phyloP scores from a whole-genome alignment of 108 stramenopile species.

The Discostella stelligeroides region DNA sequence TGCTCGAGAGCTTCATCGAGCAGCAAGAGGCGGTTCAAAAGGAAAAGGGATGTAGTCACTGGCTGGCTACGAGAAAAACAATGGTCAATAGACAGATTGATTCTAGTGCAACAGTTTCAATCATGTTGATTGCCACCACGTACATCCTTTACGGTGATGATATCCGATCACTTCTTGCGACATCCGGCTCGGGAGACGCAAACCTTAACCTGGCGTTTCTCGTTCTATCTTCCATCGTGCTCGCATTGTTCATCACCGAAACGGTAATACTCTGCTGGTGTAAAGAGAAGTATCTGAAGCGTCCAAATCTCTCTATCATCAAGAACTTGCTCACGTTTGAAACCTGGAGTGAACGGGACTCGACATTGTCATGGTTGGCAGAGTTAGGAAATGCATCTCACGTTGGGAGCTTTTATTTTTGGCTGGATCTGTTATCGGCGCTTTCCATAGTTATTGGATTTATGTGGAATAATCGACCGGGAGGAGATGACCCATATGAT shows the following conservation, averaged over 20 bases:
- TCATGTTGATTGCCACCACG: slow-evolving; percentile 63
- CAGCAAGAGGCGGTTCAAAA: slow-evolving; percentile 8
- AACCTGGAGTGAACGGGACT: slow-evolving; percentile 11
- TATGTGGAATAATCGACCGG: slow-evolving; percentile 13
- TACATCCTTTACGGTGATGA: slow-evolving; percentile 69
- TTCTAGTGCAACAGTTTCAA: slow-evolving; percentile 20
- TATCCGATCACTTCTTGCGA: slow-evolving; percentile 40
- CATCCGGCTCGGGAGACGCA: slow-evolving; percentile 42
- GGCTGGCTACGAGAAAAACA: not conserved
- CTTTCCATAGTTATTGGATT: slow-evolving; percentile 63
- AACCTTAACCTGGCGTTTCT: slow-evolving; percentile 52
- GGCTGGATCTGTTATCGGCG: slow-evolving; percentile 72
- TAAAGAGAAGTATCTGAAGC: slow-evolving; percentile 36
- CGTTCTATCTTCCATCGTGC: slow-evolving; percentile 50
- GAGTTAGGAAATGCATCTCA: slow-evolving; percentile 39
- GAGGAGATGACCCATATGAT: not conserved
- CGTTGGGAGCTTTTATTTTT: slow-evolving; percentile 74
- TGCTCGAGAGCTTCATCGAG: slow-evolving; percentile 6
- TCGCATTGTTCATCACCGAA: slow-evolving; percentile 59
- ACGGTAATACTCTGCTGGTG: slow-evolving; percentile 56
- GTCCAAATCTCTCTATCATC: slow-evolving; percentile 27
- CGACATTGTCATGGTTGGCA: slow-evolving; percentile 22
- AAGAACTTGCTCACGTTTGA: slow-evolving; percentile 24
- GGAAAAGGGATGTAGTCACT: not conserved
- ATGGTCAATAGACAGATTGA: slow-evolving; percentile 33